Evolutionary conservation across 2,329 filamentous ascomycete genomes (phyloP).

Genomic region (Epichloe sibirici): DNA sequence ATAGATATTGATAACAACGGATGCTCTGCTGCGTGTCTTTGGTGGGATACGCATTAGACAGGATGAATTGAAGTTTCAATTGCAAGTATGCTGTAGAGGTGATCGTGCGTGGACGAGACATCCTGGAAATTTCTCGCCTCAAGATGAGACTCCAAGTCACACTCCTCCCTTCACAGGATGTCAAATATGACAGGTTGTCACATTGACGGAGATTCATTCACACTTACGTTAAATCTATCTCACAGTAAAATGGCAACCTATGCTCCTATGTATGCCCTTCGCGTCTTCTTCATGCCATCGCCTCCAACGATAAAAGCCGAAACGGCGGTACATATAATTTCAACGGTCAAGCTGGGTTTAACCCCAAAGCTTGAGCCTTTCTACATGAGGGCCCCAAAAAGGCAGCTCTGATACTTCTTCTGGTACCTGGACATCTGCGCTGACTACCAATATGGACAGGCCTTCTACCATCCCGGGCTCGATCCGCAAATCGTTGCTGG

Average conservation of each 20-base stretch:
- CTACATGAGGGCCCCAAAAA: conserved; percentile 13
- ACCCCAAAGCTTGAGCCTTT: conserved; percentile 16
- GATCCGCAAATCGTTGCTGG: conserved; percentile 15
- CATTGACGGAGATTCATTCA: background rate
- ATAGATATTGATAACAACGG: too few relatives aligned
- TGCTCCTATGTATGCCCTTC: background rate
- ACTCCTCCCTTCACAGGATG: too few relatives aligned
- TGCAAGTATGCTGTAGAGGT: too few relatives aligned
- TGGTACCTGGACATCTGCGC: conserved; percentile 16
- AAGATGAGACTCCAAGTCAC: too few relatives aligned
- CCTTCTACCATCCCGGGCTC: conserved; percentile 16
- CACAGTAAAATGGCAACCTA: background rate
- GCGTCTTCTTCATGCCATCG: background rate
- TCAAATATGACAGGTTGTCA: background rate
- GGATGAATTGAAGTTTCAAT: too few relatives aligned
- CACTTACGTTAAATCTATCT: background rate
- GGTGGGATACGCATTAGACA: too few relatives aligned
- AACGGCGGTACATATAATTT: background rate
- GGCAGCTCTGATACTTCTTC: conserved; percentile 16
- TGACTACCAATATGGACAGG: conserved; percentile 19
- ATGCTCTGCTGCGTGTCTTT: too few relatives aligned
- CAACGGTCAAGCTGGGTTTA: background rate
- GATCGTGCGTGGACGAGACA: too few relatives aligned
- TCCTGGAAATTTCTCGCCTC: too few relatives aligned
- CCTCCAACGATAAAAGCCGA: background rate